A percentile compares a stretch with the other conserved stretches of the same genome.
phyloP scores from a whole-genome alignment of 179 eudicot genomes.

The Silene vulgaris region DNA sequence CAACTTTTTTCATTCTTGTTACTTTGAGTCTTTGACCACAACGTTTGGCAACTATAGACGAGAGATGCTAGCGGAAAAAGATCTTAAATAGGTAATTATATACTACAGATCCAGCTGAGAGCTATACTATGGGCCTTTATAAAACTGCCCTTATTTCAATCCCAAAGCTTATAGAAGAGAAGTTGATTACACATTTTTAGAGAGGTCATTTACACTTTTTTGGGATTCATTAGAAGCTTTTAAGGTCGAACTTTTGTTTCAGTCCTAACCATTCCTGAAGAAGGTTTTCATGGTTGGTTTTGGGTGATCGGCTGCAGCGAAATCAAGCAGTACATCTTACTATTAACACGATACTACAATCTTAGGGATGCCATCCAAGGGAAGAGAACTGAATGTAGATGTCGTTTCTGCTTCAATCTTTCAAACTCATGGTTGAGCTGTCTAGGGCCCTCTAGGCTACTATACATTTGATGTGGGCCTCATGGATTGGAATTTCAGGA shows the following conservation, averaged over 20 bases:
- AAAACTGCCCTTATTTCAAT: not conserved
- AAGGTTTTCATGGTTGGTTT: not conserved
- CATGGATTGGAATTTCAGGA: slow-evolving; percentile 27
- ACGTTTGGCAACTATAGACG: not conserved
- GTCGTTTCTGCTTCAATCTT: slow-evolving; percentile 8
- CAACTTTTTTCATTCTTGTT: not conserved
- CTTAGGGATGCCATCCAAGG: slow-evolving; percentile 8
- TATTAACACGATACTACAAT: not conserved
- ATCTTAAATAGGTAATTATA: not conserved
- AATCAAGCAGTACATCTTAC: slow-evolving; percentile 7
- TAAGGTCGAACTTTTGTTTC: not conserved
- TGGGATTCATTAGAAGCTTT: slow-evolving; percentile 5
- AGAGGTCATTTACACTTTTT: slow-evolving; percentile 1
- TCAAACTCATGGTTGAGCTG: not conserved
- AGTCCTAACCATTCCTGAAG: not conserved
- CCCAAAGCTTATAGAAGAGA: slow-evolving; percentile 2
- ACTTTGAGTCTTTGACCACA: not conserved
- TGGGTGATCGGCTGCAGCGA: not conserved
- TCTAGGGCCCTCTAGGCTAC: slow-evolving; percentile 25
- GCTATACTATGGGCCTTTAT: slow-evolving; percentile 13
- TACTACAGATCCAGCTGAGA: slow-evolving; percentile 6
- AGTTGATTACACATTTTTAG: not conserved
- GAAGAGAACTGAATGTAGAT: not conserved
- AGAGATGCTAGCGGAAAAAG: not conserved
- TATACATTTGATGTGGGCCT: slow-evolving; percentile 7